Base-by-base conservation (phyloP, 768 basidiomycete genomes). In the Suillus brevipes region DNA sequence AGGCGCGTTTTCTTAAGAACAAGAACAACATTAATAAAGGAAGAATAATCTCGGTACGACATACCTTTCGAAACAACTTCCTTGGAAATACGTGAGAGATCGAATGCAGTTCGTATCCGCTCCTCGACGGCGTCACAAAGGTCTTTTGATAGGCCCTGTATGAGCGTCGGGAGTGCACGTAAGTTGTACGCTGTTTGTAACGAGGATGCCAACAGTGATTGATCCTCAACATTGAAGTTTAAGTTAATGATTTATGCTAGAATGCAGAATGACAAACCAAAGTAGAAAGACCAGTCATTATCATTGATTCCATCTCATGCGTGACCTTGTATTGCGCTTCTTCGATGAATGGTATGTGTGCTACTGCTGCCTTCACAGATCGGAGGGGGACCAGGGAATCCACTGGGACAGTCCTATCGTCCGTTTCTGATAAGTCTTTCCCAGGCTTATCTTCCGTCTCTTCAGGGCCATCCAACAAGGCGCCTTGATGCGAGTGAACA, bases 111-210 rank as follows among this genome's bases (percentile, higher is more conserved):
- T 25, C 85, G 86, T 65, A 98, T 93, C 16, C 94, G 85, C 36
- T 87, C 84, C 68, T 94, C 91, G 4, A 97, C 90, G 0, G 90
- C 89, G 57, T 92, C 89, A 23, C 89, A 92, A 9, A 98, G 79
- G 74, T 97, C 94, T 6, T 79, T 77, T 20, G 97, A 79, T 2
- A 99, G 84, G 60, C 86, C 85, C 64, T 90, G 87, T 5, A 98
- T 92, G 7, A 98, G 84, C 31, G 87, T 84, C 0, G 97, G 92
- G 13, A 99, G 82, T 18, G 92, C 85, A 36, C 90, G 84, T 16
- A 99, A 85, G 73, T 98, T 99, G 77, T 94, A 92, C 5, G 97
- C 95, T 1, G 95, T 98, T 81, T 99, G 97, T 14, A 99, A 83
- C 0, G 97, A 94, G 1, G 94, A 95, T 0, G 96, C 94, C 1